Evolutionary conservation across 306 rosid genomes (phyloP).

Genomic region (Dicorynia guianensis): DNA sequence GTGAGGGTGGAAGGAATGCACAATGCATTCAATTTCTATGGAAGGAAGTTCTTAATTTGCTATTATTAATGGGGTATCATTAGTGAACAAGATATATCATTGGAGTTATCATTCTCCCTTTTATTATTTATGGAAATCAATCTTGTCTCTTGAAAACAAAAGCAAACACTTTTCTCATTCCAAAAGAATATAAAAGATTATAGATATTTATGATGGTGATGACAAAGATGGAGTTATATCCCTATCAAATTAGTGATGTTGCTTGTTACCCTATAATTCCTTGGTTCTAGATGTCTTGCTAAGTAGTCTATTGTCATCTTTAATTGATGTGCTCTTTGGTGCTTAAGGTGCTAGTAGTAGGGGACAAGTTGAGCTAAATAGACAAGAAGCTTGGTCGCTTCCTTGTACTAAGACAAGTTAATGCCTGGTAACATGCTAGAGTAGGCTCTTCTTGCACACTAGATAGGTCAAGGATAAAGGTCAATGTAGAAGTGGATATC

Average conservation of each 20-base stretch:
- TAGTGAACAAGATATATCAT: too few relatives aligned
- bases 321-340: slow-evolving; percentile 18
- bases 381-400: slow-evolving; percentile 65
- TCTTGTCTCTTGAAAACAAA: too few relatives aligned
- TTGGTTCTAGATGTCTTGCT: too few relatives aligned
- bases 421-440: slow-evolving; percentile 26
- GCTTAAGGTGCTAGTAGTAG: slow-evolving; percentile 51
- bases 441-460: slow-evolving; percentile 43
- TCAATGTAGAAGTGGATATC: slow-evolving; percentile 27
- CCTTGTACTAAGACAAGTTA: slow-evolving; percentile 56
- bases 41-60: background rate
- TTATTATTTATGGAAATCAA: too few relatives aligned
- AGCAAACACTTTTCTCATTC: too few relatives aligned
- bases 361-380: slow-evolving; percentile 43
- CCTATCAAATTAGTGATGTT: too few relatives aligned
- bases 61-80: background rate
- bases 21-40: slow-evolving; percentile 13
- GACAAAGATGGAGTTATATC: too few relatives aligned
- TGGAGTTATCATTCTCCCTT: too few relatives aligned
- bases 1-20: background rate
- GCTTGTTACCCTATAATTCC: too few relatives aligned
- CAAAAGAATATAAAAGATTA: too few relatives aligned
- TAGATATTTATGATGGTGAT: too few relatives aligned
- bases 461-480: slow-evolving; percentile 40
- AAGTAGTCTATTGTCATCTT: background rate